phyloP scores from a whole-genome alignment of 2,329 filamentous ascomycete genomes.

The Emergomyces orientalis region DNA sequence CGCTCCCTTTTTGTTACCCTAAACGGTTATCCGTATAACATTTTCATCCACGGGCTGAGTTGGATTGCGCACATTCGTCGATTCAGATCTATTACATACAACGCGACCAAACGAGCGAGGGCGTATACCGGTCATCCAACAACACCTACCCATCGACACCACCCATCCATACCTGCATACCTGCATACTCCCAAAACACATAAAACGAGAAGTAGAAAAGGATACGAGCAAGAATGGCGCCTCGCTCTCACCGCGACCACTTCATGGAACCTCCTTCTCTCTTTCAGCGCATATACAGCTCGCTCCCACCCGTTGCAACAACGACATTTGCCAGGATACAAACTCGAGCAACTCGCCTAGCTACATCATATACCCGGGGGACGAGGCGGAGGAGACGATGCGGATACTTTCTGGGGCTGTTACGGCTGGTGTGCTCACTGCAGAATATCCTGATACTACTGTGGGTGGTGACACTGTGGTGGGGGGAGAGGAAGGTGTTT shows the following conservation, averaged over 20 bases:
- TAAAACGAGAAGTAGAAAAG: not conserved
- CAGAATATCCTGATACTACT: constrained; percentile 58
- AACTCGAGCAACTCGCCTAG: not conserved
- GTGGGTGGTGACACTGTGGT: constrained; percentile 71
- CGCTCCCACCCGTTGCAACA: constrained; percentile 4
- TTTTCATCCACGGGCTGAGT: not conserved
- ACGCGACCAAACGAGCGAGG: not conserved
- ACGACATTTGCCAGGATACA: not conserved
- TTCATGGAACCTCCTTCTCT: constrained; percentile 14
- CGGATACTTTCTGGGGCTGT: constrained; percentile 13
- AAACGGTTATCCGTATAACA: not conserved
- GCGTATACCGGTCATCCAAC: not conserved
- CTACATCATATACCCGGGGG: constrained; percentile 12
- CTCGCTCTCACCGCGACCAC: constrained; percentile 11
- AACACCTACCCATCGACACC: not conserved
- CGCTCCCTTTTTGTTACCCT: not conserved
- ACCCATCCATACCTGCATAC: not conserved
- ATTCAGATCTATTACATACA: not conserved
- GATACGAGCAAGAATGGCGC: not conserved
- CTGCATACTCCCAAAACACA: not conserved
- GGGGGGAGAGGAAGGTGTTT: constrained; percentile 77
- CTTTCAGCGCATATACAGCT: constrained; percentile 4
- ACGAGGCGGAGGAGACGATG: constrained; percentile 15
- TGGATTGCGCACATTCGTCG: not conserved
- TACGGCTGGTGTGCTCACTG: constrained; percentile 31